Base-by-base conservation (phyloP, 2,329 filamentous ascomycete species). In the Cyclaneusma minus region DNA sequence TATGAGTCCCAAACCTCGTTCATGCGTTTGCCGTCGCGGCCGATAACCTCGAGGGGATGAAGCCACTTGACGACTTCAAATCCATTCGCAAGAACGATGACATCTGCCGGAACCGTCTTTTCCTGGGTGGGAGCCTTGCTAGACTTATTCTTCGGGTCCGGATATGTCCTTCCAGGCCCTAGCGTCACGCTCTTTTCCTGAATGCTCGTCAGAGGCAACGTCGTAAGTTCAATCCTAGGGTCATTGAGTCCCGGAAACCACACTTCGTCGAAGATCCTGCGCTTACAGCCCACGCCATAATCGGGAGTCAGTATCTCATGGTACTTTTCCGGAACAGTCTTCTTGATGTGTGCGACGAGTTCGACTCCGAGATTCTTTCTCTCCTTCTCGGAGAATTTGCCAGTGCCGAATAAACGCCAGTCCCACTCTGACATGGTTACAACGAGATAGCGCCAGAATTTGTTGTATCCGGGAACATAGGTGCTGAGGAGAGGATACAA, bases 61-160 rank as follows among this genome's bases (percentile, higher is more conserved):
- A 69, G 49, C 59, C 61, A 69, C 29, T 56, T 51, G 4, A 57
- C 60, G 0, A 57, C 60, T 29, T 67, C 53, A 42, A 66, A 72
- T 2, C 67, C 67, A 29, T 68, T 69, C 3, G 64, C 64, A 7
- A 70, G 52, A 16, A 72, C 50, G 22, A 72, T 64, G 17, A 65
- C 51, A 42, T 72, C 67, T 3, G 64, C 64, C 3, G 58, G 56
- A 11, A 68, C 41, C 23, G 58, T 54, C 16, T 45, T 40, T 14
- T 52, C 46, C 9, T 48, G 47, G 5, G 40, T 35, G 19, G 35
- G 33, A 3, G 35, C 31, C 19, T 14, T 29, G 27, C 35, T 44
- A n/a, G 29, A 33, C 3, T 35, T 35, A 9, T 35, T 27, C 14
- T 36, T 34, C 7, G 27, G 31, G 14, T 32, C 25, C 11, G 62